Conservation (phyloP, 2,329 filamentous ascomycete genomes). For the Graphiopsis chlorocephala region DNA sequence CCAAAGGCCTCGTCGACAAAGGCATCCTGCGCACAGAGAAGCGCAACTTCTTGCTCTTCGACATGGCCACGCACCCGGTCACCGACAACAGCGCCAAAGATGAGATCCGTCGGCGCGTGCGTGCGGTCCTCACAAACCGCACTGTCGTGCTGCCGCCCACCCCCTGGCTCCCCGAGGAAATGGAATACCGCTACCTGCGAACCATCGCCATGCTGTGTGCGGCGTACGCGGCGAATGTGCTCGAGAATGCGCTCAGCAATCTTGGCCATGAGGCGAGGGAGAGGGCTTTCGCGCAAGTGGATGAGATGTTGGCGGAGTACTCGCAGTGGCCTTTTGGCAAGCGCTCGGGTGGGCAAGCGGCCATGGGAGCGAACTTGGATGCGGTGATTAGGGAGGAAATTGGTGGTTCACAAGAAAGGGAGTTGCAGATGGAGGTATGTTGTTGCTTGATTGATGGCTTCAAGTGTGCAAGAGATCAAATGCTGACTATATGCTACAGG, state of each 20-base stretch:
- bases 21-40: conserved; percentile 98
- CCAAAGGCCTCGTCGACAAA: conserved; percentile 97
- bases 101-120: conserved; percentile 88
- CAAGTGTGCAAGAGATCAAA: not conserved
- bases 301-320: conserved; percentile 92
- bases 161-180: conserved; percentile 87
- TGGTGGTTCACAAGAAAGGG: conserved; percentile 82
- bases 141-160: conserved; percentile 85
- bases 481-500: conserved; percentile 44
- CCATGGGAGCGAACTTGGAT: conserved; percentile 88
- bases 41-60: conserved; percentile 98
- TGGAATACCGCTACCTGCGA: conserved; percentile 89
- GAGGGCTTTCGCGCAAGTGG: conserved; percentile 92
- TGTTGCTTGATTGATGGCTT: conserved; percentile 7
- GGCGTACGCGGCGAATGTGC: conserved; percentile 94
- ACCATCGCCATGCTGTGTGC: conserved; percentile 97
- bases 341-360: conserved; percentile 70
- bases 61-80: conserved; percentile 98
- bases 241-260: conserved; percentile 94
- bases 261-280: conserved; percentile 92
- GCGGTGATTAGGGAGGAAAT: conserved; percentile 86
- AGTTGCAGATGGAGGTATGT: conserved; percentile 87
- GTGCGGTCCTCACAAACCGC: conserved; percentile 87
- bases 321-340: conserved; percentile 95
- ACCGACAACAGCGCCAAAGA: conserved; percentile 96